A percentile compares a stretch with the other conserved stretches of the same genome.
Evolutionary conservation across 331 rosid species (phyloP).

Genomic region (Pyracantha coccinea): DNA sequence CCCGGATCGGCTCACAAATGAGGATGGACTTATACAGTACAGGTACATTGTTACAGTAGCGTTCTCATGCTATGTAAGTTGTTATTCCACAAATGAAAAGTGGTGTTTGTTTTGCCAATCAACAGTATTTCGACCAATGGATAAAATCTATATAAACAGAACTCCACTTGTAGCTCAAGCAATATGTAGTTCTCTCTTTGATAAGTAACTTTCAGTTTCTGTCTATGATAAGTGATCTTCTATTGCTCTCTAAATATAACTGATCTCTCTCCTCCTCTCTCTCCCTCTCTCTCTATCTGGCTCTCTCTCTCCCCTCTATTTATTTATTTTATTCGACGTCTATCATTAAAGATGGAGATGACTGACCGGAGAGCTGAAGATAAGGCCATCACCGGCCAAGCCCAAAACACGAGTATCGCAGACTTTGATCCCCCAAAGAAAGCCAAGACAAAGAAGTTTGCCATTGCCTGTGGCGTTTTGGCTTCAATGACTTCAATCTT

Average conservation of each 20-base stretch:
- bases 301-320: neutral
- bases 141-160: neutral
- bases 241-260: neutral
- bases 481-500: neutral
- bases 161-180: neutral
- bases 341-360: neutral
- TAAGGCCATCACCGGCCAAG: neutral
- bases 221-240: neutral
- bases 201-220: neutral
- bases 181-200: neutral
- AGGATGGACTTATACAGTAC: neutral
- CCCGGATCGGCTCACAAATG: neutral
- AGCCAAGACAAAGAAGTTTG: neutral
- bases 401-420: neutral
- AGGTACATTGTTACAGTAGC: too few species aligned
- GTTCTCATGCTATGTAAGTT: neutral
- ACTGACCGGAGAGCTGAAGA: neutral
- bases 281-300: neutral
- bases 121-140: neutral
- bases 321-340: neutral
- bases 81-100: neutral
- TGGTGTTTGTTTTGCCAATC: neutral
- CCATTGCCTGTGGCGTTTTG: neutral
- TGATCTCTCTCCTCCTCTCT: neutral
- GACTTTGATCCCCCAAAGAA: neutral